phyloP scores from a whole-genome alignment of 1,139 yeast genomes.

The Scheffersomyces quercinus region DNA sequence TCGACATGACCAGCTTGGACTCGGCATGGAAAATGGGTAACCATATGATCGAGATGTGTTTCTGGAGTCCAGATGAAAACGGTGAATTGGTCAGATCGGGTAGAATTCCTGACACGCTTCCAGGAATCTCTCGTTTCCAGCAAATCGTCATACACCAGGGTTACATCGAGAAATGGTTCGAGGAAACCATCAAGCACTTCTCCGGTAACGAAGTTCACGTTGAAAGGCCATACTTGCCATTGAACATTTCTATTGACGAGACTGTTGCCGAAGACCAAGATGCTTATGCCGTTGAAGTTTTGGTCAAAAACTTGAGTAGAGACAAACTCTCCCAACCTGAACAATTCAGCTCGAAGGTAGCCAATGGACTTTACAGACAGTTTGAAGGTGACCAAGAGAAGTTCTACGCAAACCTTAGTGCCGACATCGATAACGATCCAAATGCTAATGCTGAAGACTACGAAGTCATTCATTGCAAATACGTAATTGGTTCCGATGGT shows the following conservation, averaged over 20 bases:
- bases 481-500: constrained; percentile 37
- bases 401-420: constrained; percentile 6
- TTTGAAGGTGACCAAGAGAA: constrained; percentile 29
- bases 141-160: constrained; percentile 35
- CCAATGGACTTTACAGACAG: constrained; percentile 29
- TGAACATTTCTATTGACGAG: constrained; percentile 22
- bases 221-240: constrained; percentile 29
- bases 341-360: constrained; percentile 21
- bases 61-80: constrained; percentile 24
- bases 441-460: neutral
- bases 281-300: constrained; percentile 29
- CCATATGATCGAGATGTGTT: constrained; percentile 25
- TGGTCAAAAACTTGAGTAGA: constrained; percentile 16
- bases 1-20: constrained; percentile 10
- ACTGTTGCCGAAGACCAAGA: constrained; percentile 16
- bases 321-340: constrained; percentile 18
- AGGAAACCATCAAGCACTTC: constrained; percentile 25
- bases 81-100: constrained; percentile 20
- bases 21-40: constrained; percentile 29
- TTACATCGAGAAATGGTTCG: constrained; percentile 27
- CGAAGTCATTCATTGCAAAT: constrained; percentile 28
- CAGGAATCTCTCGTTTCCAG: constrained; percentile 30
- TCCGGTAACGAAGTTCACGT: constrained; percentile 19
- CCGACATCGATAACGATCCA: constrained; percentile 8
- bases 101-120: constrained; percentile 26